Conservation (phyloP, 371 early-diverging fungal genomes). For the Polyrhizophydium stewartii region DNA sequence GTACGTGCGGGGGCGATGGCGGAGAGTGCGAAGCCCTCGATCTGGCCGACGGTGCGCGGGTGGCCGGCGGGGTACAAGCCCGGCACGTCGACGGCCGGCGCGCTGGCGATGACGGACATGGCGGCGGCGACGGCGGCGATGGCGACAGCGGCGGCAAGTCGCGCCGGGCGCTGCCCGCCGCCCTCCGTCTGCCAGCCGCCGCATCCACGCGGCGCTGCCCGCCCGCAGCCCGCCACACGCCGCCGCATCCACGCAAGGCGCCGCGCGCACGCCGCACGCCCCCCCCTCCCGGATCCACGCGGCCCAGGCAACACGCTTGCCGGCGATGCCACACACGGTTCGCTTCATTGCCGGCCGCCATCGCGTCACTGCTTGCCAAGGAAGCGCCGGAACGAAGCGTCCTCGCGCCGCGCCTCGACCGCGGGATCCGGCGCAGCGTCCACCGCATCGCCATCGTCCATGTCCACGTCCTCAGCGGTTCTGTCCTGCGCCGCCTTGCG, state of each 20-base stretch:
- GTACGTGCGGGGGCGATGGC: slow-evolving; percentile 50
- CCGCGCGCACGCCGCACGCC: not conserved
- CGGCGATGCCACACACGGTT: not conserved
- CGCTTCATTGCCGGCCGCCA: not conserved
- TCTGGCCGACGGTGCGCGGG: slow-evolving; percentile 28
- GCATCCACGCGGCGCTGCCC: not conserved
- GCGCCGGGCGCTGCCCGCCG: no score
- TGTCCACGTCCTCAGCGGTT: not conserved
- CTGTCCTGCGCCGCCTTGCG: not conserved
- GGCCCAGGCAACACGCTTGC: not conserved
- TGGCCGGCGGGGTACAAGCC: slow-evolving; percentile 35
- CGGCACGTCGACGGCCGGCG: slow-evolving; percentile 18
- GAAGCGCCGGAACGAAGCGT: not conserved
- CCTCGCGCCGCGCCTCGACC: not conserved
- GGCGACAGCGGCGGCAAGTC: no score
- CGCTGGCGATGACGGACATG: no score
- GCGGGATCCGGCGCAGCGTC: not conserved
- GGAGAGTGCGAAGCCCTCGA: slow-evolving; percentile 51
- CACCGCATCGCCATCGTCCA: not conserved
- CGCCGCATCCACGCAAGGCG: no score
- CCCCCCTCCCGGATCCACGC: no score
- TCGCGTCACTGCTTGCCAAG: not conserved
- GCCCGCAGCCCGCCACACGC: not conserved
- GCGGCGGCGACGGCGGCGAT: no score
- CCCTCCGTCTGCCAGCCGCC: no score